phyloP scores from a whole-genome alignment of 495 filamentous ascomycete species.

The Apiosordaria backusii region DNA sequence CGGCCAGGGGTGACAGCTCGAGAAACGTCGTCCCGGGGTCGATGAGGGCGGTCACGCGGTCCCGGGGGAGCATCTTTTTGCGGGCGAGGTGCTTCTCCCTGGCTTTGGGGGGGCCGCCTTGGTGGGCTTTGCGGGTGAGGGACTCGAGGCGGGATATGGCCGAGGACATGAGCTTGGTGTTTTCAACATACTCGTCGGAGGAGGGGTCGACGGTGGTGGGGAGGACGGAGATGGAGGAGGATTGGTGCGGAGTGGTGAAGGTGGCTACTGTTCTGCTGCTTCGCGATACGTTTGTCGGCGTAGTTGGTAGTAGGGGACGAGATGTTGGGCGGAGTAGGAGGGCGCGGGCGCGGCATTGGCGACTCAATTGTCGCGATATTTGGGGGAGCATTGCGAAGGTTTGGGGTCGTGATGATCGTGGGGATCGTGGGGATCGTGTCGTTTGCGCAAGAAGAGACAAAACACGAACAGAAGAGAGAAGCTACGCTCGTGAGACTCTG shows the following conservation, averaged over 20 bases:
- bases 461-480: not conserved
- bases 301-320: constrained; percentile 13
- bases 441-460: not conserved
- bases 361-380: constrained; percentile 41
- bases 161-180: constrained; percentile 72
- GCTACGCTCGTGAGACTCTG: not conserved
- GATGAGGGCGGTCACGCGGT: constrained; percentile 81
- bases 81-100: constrained; percentile 82
- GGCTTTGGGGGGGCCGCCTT: constrained; percentile 79
- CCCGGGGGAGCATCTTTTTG: constrained; percentile 92
- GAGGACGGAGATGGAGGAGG: constrained; percentile 71
- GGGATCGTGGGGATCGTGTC: not conserved
- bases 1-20: constrained; percentile 84
- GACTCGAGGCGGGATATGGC: constrained; percentile 60
- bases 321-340: constrained; percentile 8
- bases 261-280: constrained; percentile 47
- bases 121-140: constrained; percentile 66
- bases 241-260: constrained; percentile 66
- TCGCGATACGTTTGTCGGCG: constrained; percentile 12
- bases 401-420: not conserved
- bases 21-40: constrained; percentile 89
- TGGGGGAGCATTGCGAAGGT: constrained; percentile 22
- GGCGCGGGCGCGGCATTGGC: constrained; percentile 31
- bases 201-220: constrained; percentile 71
- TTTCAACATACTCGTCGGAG: constrained; percentile 76